These are phyloP conservation scores for Mrakia frigida DNA, from an alignment of 768 basidiomycete species.

Conservation along the genomic window DNA sequence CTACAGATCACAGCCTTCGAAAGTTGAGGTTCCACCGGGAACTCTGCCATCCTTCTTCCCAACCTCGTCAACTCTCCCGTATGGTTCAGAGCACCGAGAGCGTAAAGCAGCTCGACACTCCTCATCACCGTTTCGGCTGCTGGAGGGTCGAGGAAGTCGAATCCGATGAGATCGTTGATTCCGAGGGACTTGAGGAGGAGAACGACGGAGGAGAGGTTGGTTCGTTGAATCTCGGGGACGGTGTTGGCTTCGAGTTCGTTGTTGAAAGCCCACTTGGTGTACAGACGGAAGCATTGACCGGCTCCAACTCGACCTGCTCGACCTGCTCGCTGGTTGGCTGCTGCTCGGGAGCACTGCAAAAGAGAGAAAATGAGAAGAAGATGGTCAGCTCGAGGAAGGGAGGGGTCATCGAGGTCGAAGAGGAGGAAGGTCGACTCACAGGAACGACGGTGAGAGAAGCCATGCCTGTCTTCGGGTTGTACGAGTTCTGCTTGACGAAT, in stretches of 20 bases:
- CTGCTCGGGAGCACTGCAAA: slow-evolving; percentile 83
- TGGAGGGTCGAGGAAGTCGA: slow-evolving; percentile 97
- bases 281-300: slow-evolving; percentile 95
- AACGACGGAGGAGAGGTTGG: slow-evolving; percentile 92
- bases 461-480: slow-evolving; percentile 98
- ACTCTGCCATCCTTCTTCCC: slow-evolving; percentile 95
- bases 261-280: slow-evolving; percentile 95
- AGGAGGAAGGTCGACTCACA: slow-evolving; percentile 50
- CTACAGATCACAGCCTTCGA: slow-evolving; percentile 94
- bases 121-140: slow-evolving; percentile 97
- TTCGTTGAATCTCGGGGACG: slow-evolving; percentile 97
- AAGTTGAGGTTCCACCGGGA: slow-evolving; percentile 96
- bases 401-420: not conserved
- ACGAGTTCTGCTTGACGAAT: slow-evolving; percentile 98
- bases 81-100: slow-evolving; percentile 92
- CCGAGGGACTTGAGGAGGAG: slow-evolving; percentile 91
- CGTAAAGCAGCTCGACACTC: slow-evolving; percentile 87
- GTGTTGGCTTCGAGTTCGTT: slow-evolving; percentile 97
- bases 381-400: not conserved
- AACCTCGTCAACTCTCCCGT: slow-evolving; percentile 95
- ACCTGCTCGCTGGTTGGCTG: slow-evolving; percentile 93
- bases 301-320: slow-evolving; percentile 96
- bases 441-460: slow-evolving; percentile 93
- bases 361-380: slow-evolving; percentile 18
- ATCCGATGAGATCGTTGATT: slow-evolving; percentile 96